Evolutionary conservation across 345 rosid genomes (phyloP).

Genomic region (Limnanthes douglasii): DNA sequence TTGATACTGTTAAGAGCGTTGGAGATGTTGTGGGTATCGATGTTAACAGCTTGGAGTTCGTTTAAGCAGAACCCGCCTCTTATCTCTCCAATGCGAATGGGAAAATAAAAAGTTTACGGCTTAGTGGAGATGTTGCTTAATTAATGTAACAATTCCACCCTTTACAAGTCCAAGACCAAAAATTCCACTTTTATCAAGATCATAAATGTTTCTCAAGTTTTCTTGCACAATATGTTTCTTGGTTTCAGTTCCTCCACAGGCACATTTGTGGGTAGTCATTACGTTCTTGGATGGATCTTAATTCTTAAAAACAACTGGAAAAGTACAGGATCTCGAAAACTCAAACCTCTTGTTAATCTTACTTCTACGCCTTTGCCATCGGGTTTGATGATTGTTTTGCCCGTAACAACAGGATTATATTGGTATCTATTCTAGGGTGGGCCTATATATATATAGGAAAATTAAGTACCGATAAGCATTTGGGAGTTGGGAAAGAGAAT

Average conservation of each 20-base stretch:
- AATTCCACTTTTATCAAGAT: constrained; percentile 25
- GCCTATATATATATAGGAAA: constrained; percentile 2
- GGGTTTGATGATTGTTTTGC: background rate
- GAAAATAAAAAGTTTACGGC: constrained; percentile 8
- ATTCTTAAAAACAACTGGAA: constrained; percentile 21
- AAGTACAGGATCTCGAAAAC: constrained; percentile 13
- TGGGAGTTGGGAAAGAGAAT: constrained; percentile 21
- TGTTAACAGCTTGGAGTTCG: constrained; percentile 16
- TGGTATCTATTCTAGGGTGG: constrained; percentile 3
- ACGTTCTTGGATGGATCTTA: constrained; percentile 41
- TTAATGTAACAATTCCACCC: constrained; percentile 23
- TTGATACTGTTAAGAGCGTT: no score
- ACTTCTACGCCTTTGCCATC: no score
- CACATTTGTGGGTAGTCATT: constrained; percentile 11
- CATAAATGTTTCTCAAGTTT: no score
- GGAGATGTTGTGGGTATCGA: constrained; percentile 34
- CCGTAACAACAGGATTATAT: constrained; percentile 2
- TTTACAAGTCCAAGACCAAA: constrained; percentile 8
- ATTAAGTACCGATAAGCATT: constrained; percentile 11
- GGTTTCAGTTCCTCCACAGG: constrained; percentile 37
- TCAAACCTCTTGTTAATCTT: constrained; percentile 30
- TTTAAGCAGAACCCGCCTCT: constrained; percentile 8
- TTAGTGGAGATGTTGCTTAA: constrained; percentile 14
- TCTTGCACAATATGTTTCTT: constrained; percentile 20
- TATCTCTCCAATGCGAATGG: constrained; percentile 8